phyloP scores from a whole-genome alignment of 768 basidiomycete species.

The Tulasnella sp. region DNA sequence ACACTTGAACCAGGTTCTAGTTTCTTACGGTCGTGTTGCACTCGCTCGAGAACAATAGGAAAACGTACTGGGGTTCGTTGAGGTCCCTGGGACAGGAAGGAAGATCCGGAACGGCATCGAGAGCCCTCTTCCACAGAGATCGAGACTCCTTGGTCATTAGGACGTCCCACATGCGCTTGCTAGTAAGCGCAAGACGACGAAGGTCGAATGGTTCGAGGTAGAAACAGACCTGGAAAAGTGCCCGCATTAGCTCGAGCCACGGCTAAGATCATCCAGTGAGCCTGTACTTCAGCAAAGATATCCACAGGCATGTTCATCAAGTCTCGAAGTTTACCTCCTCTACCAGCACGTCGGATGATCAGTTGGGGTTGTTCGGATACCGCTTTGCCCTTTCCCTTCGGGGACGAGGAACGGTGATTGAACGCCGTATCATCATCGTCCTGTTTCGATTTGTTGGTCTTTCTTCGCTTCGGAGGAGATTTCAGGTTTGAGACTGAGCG shows the following conservation, averaged over 20 bases:
- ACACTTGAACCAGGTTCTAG: too few species aligned
- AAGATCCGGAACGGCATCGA: not conserved
- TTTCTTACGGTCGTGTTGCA: slow-evolving; percentile 3
- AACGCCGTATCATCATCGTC: not conserved
- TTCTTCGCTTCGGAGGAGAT: not conserved
- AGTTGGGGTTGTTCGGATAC: not conserved
- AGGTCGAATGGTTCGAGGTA: slow-evolving; percentile 7
- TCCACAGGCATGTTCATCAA: slow-evolving; percentile 16
- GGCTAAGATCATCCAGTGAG: not conserved
- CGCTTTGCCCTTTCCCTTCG: not conserved
- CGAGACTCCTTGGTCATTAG: not conserved
- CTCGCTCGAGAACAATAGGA: not conserved
- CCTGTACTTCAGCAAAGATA: slow-evolving; percentile 14
- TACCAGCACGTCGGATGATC: not conserved
- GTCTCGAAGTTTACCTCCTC: slow-evolving; percentile 9
- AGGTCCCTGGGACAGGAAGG: slow-evolving; percentile 10
- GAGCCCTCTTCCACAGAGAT: slow-evolving; percentile 7
- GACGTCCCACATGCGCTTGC: slow-evolving; percentile 2
- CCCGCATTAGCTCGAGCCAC: not conserved
- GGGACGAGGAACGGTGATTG: not conserved
- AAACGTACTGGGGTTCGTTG: slow-evolving; percentile 11
- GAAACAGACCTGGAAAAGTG: not conserved
- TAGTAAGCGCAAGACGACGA: slow-evolving; percentile 1
- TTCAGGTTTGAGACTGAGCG: not conserved
- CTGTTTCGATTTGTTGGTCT: not conserved